Conservation (phyloP, 2,329 filamentous ascomycete species). For the Cladophialophora exuberans region DNA sequence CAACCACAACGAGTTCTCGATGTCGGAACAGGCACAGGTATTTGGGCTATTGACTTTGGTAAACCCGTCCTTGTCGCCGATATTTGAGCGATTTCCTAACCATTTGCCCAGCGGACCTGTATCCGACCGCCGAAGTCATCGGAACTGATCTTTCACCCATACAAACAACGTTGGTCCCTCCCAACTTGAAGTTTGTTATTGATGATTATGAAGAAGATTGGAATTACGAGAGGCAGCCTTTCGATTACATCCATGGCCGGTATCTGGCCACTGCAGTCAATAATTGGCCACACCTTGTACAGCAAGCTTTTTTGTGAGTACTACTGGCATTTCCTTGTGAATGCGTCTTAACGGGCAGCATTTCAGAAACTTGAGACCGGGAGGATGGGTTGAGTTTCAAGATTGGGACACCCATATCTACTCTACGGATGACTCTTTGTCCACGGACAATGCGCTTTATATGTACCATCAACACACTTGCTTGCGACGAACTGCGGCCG, state of each 20-base stretch:
- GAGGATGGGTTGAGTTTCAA: constrained; percentile 28
- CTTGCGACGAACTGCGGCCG: not conserved
- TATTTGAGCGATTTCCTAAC: constrained; percentile 56
- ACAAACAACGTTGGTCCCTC: constrained; percentile 24
- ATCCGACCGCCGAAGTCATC: not conserved
- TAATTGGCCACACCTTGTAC: constrained; percentile 12
- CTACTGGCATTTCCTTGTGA: not conserved
- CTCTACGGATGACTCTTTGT: not conserved
- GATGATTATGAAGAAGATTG: constrained; percentile 38
- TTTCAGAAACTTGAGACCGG: constrained; percentile 37
- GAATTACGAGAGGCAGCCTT: constrained; percentile 31
- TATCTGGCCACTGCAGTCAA: constrained; percentile 26
- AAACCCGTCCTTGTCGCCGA: constrained; percentile 52
- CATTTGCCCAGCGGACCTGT: constrained; percentile 36
- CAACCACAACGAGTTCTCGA: constrained; percentile 27
- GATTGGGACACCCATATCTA: not conserved
- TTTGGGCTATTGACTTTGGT: constrained; percentile 40
- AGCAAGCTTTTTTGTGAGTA: constrained; percentile 18
- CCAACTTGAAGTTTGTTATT: constrained; percentile 38
- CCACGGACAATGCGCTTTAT: not conserved
- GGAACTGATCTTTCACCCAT: not conserved
- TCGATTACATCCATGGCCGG: constrained; percentile 39
- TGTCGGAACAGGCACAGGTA: constrained; percentile 33
- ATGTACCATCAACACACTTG: not conserved
- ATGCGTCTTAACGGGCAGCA: constrained; percentile 18